Conservation (phyloP, 257 asterid species). For the Fraxinus excelsior region DNA sequence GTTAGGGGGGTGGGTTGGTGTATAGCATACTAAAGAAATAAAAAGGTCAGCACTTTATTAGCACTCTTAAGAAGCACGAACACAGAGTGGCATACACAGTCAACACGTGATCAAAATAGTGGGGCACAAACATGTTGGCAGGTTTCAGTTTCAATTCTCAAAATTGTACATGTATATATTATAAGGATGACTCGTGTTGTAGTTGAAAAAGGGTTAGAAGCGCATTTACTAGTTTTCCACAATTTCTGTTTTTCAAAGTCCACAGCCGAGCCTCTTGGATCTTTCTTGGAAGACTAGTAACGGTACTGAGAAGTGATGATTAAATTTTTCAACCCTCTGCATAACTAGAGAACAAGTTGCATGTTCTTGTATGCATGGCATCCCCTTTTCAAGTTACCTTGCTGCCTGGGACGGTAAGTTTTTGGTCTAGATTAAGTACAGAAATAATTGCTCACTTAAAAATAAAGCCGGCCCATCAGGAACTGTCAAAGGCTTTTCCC, state of each 20-base stretch:
- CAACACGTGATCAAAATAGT: background rate
- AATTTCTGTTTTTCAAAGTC: background rate
- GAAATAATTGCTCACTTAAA: background rate
- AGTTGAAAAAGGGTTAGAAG: background rate
- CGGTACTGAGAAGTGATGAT: background rate
- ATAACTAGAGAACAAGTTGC: background rate
- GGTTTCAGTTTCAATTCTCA: too few species aligned
- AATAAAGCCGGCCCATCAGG: background rate
- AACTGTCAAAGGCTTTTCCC: background rate
- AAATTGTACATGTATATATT: too few species aligned
- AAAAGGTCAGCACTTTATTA: background rate
- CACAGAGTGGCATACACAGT: background rate
- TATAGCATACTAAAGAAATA: background rate
- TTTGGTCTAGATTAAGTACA: background rate
- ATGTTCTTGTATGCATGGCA: background rate
- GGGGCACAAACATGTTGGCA: background rate
- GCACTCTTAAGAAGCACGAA: background rate
- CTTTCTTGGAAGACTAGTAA: background rate
- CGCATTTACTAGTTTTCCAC: background rate
- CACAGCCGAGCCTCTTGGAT: background rate
- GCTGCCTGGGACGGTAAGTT: background rate
- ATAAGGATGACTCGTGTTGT: background rate
- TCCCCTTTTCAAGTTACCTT: background rate
- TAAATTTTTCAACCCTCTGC: background rate
- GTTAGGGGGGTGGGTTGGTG: too few species aligned